Base-by-base conservation (phyloP, 2,329 filamentous ascomycete species). In the Neurospora sp. region DNA sequence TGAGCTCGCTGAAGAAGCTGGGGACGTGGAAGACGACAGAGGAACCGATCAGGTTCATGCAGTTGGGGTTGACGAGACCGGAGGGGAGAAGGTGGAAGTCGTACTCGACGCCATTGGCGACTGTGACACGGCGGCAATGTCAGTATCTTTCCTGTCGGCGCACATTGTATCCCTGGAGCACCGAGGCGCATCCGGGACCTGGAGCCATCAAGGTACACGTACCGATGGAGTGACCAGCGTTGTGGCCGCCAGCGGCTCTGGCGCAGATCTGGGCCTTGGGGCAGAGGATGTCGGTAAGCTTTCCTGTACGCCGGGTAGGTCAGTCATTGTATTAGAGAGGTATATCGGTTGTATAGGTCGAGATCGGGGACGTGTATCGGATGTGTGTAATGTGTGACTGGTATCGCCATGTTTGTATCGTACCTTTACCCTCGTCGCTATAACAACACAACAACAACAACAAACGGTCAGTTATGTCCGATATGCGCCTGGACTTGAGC, bases 11-110 rank as follows among this genome's bases (percentile, higher is more conserved):
- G 83, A 91, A 90, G 82, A 91, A 90, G 68, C 73, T 74, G 66
- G 74, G 72, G 17, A 91, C 84, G 79, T 92, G 87, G 74, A 92
- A 88, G 71, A 92, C 87, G 52, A 87, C 85, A 66, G 84, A 90
- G 67, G 89, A 90, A 71, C 91, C 91, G 77, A 94, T 90, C 70
- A 94, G 82, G 81, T 93, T 94, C 75, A 88, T 84, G 78, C 87
- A 91, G 62, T 82, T 82, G 6, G 90, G 89, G 77, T 91, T 92
- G 74, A 94, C 84, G 71, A 94, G 85, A 71, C 92, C 92, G 69
- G 88, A 91, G 33, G 89, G 87, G 67, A 90, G 81, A 71, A 91
- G 85, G 78, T 90, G 87, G 73, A 87, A 86, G 79, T 72, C 73
- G 70, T 72, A 74, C 73, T 74, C 73, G 70, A 81, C 79, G 41